Percentiles rank a stretch among this genome's conserved stretches.
Conservation (phyloP, 2,329 filamentous ascomycete species). For the Sphaerostilbella broomeana region DNA sequence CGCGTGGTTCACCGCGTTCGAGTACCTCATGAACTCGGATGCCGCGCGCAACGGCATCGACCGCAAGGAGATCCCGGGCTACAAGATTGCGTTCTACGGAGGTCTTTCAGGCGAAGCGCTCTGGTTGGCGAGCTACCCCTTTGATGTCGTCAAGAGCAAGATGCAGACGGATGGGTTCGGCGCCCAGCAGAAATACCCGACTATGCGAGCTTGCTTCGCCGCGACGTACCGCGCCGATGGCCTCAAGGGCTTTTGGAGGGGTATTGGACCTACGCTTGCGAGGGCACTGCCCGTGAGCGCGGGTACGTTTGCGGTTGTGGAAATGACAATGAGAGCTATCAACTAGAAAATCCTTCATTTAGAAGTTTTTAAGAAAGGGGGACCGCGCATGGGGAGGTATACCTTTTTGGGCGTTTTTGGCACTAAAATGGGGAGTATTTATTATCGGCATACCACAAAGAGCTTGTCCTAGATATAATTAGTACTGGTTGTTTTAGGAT, state of each 20-base stretch:
- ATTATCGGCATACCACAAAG: no score
- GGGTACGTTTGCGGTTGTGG: slow-evolving; percentile 87
- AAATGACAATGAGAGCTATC: slow-evolving; percentile 59
- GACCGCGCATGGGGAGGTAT: no score
- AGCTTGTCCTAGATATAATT: no score
- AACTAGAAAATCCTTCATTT: no score
- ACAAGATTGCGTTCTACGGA: slow-evolving; percentile 87
- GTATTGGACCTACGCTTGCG: slow-evolving; percentile 80
- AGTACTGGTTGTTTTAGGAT: no score
- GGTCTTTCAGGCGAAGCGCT: slow-evolving; percentile 89
- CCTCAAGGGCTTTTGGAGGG: slow-evolving; percentile 84
- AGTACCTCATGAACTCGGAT: slow-evolving; percentile 92
- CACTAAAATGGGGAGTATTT: no score
- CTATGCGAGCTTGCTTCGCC: slow-evolving; percentile 83
- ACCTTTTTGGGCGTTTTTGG: no score
- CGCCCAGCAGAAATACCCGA: slow-evolving; percentile 59
- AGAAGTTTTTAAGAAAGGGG: no score
- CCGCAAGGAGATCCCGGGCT: slow-evolving; percentile 70
- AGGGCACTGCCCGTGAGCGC: slow-evolving; percentile 97
- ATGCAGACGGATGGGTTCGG: slow-evolving; percentile 98
- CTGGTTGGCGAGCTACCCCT: slow-evolving; percentile 89
- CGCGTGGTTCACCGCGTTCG: slow-evolving; percentile 89
- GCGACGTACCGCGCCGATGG: slow-evolving; percentile 77
- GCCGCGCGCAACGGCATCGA: slow-evolving; percentile 68
- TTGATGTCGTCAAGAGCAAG: slow-evolving; percentile 98